These are phyloP conservation scores for Trichoderma aggressivum DNA, from an alignment of 2,329 filamentous ascomycete genomes.

Conservation along the genomic window DNA sequence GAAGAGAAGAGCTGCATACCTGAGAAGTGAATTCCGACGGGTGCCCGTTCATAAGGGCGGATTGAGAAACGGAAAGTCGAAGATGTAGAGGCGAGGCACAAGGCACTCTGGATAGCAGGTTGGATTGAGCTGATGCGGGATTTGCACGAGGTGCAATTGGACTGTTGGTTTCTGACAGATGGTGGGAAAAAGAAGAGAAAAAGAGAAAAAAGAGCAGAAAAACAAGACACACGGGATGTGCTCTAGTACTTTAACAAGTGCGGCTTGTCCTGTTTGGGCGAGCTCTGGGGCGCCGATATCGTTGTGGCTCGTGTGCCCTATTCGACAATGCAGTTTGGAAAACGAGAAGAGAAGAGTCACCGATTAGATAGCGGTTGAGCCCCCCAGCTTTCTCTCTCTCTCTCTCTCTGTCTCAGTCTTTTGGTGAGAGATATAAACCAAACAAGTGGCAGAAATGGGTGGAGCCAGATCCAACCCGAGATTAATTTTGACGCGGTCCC, in stretches of 20 bases:
- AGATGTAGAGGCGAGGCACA: constrained; percentile 17
- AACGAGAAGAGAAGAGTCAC: constrained; percentile 10
- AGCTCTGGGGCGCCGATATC: constrained; percentile 18
- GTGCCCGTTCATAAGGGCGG: constrained; percentile 82
- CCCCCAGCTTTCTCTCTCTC: background rate
- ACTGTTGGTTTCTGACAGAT: constrained; percentile 15
- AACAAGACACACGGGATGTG: constrained; percentile 16
- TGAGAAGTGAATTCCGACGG: constrained; percentile 83
- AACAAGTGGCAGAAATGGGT: background rate
- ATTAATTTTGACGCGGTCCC: constrained; percentile 8
- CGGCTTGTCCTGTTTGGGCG: constrained; percentile 3
- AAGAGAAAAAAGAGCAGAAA: constrained; percentile 11
- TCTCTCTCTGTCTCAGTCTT: background rate
- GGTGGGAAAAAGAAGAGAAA: background rate
- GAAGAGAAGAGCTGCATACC: constrained; percentile 45
- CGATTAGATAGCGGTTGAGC: constrained; percentile 15
- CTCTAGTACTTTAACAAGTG: background rate
- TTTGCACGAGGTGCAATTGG: background rate
- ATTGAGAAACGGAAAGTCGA: constrained; percentile 34
- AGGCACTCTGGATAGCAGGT: constrained; percentile 17
- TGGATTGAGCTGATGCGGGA: background rate
- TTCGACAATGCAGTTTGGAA: background rate
- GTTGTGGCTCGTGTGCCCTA: constrained; percentile 9
- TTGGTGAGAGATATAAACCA: background rate
- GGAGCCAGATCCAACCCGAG: constrained; percentile 12